A percentile compares a stretch with the other conserved stretches of the same genome.
Conservation (phyloP, 2,329 filamentous ascomycete species). For the Ilyonectria mors-panacis region DNA sequence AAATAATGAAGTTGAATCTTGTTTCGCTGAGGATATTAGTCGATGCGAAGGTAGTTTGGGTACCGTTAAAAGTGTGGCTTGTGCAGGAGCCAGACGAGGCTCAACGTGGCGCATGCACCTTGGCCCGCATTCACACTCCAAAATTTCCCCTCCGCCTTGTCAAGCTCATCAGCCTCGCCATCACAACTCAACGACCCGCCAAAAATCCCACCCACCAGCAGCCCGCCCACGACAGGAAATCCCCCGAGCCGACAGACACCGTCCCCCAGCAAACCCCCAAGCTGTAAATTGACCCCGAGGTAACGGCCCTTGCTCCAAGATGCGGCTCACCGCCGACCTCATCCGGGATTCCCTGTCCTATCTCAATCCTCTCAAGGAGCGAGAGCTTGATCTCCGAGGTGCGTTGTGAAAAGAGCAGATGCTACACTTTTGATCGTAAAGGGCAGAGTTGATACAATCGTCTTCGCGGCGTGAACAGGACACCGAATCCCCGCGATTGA, state of each 20-base stretch:
- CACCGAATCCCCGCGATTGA: constrained; percentile 98
- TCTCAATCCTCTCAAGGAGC: constrained; percentile 98
- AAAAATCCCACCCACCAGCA: constrained; percentile 33
- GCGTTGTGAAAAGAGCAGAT: constrained; percentile 96
- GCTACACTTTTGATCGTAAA: constrained; percentile 77
- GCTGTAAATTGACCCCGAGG: constrained; percentile 36
- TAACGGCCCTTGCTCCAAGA: constrained; percentile 60
- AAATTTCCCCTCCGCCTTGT: constrained; percentile 54
- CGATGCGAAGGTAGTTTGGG: not conserved
- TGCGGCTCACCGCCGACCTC: constrained; percentile 96
- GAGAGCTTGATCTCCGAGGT: constrained; percentile 99
- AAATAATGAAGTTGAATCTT: not conserved
- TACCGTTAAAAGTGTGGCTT: constrained; percentile 19
- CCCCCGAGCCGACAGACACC: constrained; percentile 13
- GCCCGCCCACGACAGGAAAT: constrained; percentile 17
- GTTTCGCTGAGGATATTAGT: not conserved
- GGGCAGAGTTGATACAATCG: constrained; percentile 87
- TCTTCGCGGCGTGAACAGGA: constrained; percentile 75
- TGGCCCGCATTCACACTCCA: constrained; percentile 36
- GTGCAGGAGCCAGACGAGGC: constrained; percentile 22
- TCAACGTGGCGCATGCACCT: constrained; percentile 29
- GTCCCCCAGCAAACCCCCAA: not conserved
- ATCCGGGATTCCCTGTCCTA: constrained; percentile 96
- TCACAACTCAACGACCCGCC: constrained; percentile 29
- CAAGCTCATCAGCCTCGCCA: constrained; percentile 50